Evolutionary conservation across 225 moss, liverwort and hornwort species (phyloP).

Genomic region (Rhytidiadelphus loreus): DNA sequence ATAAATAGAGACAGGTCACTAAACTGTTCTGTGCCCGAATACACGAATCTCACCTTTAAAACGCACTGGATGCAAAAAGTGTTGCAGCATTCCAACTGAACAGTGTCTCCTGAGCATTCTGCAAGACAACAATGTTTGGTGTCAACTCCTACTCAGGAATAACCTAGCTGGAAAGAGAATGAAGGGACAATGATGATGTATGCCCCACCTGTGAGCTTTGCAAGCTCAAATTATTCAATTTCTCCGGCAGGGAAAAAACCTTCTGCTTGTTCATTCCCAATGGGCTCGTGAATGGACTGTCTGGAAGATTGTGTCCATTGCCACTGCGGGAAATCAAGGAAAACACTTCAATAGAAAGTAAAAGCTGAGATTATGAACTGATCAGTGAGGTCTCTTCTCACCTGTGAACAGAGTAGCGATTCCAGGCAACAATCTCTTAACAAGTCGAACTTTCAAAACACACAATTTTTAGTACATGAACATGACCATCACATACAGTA

Average conservation of each 20-base stretch:
- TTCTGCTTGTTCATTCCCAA: conserved; percentile 75
- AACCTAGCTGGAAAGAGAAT: background rate
- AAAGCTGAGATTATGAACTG: background rate
- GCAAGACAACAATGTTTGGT: background rate
- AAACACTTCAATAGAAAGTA: background rate
- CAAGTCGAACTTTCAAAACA: background rate
- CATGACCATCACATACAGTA: background rate
- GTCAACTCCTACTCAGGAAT: background rate
- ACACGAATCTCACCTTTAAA: conserved; percentile 44
- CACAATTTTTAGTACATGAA: background rate
- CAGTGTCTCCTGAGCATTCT: conserved; percentile 49
- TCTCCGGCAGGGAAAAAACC: conserved; percentile 72
- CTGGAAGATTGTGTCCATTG: conserved; percentile 76
- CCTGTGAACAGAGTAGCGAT: background rate
- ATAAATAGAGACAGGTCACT: background rate
- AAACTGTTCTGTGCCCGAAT: background rate
- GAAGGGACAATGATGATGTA: background rate
- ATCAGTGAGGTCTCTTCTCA: too few relatives aligned
- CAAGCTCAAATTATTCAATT: conserved; percentile 85
- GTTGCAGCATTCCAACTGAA: conserved; percentile 78
- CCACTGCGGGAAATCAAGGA: conserved; percentile 22
- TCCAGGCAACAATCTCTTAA: background rate
- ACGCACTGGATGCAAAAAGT: conserved; percentile 96
- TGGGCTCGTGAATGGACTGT: conserved; percentile 94
- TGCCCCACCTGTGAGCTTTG: conserved; percentile 65